Conservation (phyloP, 176 grass and related monocot genomes). For the Triticum dicoccoides region DNA sequence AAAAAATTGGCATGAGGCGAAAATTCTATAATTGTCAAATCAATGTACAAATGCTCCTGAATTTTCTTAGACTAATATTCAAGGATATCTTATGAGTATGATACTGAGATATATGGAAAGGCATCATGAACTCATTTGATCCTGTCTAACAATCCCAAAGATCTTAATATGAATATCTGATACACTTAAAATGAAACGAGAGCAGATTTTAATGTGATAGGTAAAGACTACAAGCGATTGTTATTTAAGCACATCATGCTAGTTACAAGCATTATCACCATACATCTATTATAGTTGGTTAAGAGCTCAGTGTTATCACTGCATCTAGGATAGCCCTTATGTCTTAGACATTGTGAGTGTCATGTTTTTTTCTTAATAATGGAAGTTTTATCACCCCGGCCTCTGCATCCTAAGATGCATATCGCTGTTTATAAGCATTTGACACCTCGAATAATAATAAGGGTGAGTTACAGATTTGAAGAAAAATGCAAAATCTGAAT, state of each 20-base stretch:
- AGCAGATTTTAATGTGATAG: not conserved
- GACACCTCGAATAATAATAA: not conserved
- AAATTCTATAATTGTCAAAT: not conserved
- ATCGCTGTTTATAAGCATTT: not conserved
- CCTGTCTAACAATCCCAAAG: not conserved
- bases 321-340: not conserved
- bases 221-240: not conserved
- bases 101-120: not conserved
- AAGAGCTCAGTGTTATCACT: not conserved
- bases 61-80: too few relatives aligned
- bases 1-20: not conserved
- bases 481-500: not conserved
- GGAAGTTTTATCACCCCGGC: too few relatives aligned
- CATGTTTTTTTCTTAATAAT: not conserved
- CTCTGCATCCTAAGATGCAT: too few relatives aligned
- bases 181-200: not conserved
- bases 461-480: not conserved
- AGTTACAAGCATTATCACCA: not conserved
- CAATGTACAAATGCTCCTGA: not conserved
- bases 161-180: not conserved
- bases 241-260: not conserved
- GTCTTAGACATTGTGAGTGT: not conserved
- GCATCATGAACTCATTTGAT: not conserved
- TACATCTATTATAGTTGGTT: not conserved
- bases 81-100: not conserved